Evolutionary conservation across 805 yeast species (phyloP), one percentile per base, ranked within the genome.

Genomic region (Ascoidea tarda): DNA sequence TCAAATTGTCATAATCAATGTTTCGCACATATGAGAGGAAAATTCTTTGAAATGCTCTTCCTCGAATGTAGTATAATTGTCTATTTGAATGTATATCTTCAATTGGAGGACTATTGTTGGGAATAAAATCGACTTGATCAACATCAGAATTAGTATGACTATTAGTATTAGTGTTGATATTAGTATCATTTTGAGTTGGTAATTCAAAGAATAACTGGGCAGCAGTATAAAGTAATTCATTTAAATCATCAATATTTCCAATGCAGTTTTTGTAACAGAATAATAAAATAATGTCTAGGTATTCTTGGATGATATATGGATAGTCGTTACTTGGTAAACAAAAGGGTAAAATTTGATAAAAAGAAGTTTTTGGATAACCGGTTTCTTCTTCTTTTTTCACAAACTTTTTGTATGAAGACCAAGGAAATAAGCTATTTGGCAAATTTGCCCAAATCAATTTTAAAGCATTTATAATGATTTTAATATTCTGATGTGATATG

Each of bases 251-350:
- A 16, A 16, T 10, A 38, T 8, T 38, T 38, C 14, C 14, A 14
- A 38, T 38, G 14, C 14, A 38, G 4, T 38, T 38, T 38, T 38
- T 14, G 32, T 47, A 50, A 52, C 55, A 63, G n/a, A 66, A 60
- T 6, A 62, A 52, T 16, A 68, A 59, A 44, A 69, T 54, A 38
- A 68, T 60, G 50, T 69, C 72, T 50, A 69, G 55, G 55, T 67
- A 69, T 49, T 69, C 71, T 55, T 68, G 69, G 1, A 66, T 55
- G 16, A 68, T 58, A 58, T 68, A 66, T 6, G 67, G 59, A 56
- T 69, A 66, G 49, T 66, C 64, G 51, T 67, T 63, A 33, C 68
- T 62, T 8, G 71, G 69, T 16, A 69, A 54, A 49, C 59, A 63
- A 32, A 59, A 53, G 44, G 73, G 71, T 45, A 69, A 54, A 14